Evolutionary conservation across 441 rosid genomes (phyloP), one percentile per base, ranked within the genome.

Genomic region (Bocquillonia castaneifolia): DNA sequence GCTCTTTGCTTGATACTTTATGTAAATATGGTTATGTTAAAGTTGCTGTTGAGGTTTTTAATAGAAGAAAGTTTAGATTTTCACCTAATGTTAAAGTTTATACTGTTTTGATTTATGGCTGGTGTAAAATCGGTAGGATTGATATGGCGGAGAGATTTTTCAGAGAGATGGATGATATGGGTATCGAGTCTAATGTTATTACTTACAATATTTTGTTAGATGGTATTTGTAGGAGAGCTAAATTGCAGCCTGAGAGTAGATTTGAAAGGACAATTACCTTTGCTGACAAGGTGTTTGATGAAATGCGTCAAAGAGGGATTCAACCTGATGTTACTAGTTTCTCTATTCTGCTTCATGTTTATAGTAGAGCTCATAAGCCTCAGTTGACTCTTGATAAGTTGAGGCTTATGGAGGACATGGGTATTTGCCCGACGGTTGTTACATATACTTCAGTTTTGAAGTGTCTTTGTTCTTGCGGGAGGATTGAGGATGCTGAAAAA

Each of bases 311-410:
- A 2, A 77, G 89, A 81, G 88, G 92, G 42, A 84, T 93, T 40
- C 91, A 93, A 2, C 97, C 91, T 0, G 99, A 91, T 23, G 88
- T 90, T 29, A 84, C 92, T 1, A 90, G 93, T 53, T 91, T 80
- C 51, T 89, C 99, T 0, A 85, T 84, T 1, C 90, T 91, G 53
- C 76, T 91, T 57, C 99, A 88, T 66, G 90, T 89, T 64, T 89
- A 87, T 47, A 87, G 96, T 56, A 62, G 96, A 75, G 97, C 93
- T 2, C 96, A 90, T 77, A 87, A 88, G 82, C 86, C 97, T 0
- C 84, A 86, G 64, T 63, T 91, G 68, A 82, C 87, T 0, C 75
- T 93, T 1, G 93, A 89, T 68, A 93, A 89, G 83, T 67, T 89
- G 82, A 85, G 80, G 53, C 32, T 73, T 59, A 91, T 89, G 96